Conservation (phyloP, 2,329 filamentous ascomycete species). For the Botrytis byssoidea region DNA sequence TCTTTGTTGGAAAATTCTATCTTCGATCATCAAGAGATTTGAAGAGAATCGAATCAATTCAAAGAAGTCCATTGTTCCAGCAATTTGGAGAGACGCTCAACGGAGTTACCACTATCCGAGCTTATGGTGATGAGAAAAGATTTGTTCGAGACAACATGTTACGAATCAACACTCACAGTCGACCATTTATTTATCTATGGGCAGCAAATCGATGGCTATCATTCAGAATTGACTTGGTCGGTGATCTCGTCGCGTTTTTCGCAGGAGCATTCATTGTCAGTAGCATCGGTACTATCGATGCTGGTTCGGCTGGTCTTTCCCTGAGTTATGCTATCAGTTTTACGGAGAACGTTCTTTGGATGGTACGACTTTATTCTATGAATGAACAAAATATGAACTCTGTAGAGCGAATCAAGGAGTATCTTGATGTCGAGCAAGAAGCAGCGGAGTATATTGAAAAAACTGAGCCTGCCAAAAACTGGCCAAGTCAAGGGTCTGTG, state of each 20-base stretch:
- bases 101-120: conserved; percentile 94
- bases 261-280: conserved; percentile 87
- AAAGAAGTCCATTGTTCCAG: conserved; percentile 92
- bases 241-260: conserved; percentile 90
- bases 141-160: conserved; percentile 90
- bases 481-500: conserved; percentile 82
- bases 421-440: conserved; percentile 94
- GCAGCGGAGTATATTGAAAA: conserved; percentile 75
- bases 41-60: conserved; percentile 90
- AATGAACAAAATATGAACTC: conserved; percentile 99
- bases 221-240: conserved; percentile 85
- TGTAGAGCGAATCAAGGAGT: conserved; percentile 95
- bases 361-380: conserved; percentile 87
- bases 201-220: conserved; percentile 95
- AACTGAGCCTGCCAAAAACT: conserved; percentile 72
- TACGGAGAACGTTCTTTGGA: conserved; percentile 94
- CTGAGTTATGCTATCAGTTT: conserved; percentile 96
- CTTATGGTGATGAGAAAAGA: conserved; percentile 88
- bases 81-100: conserved; percentile 95
- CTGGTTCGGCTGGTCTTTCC: conserved; percentile 89
- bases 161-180: conserved; percentile 85
- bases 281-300: conserved; percentile 78
- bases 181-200: conserved; percentile 96
- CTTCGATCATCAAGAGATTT: conserved; percentile 90
- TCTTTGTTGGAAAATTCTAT: conserved; percentile 82